Percentiles rank a stretch among this genome's conserved stretches.
These are phyloP conservation scores for Prosopis cineraria DNA, from an alignment of 306 rosid species.

Conservation along the genomic window DNA sequence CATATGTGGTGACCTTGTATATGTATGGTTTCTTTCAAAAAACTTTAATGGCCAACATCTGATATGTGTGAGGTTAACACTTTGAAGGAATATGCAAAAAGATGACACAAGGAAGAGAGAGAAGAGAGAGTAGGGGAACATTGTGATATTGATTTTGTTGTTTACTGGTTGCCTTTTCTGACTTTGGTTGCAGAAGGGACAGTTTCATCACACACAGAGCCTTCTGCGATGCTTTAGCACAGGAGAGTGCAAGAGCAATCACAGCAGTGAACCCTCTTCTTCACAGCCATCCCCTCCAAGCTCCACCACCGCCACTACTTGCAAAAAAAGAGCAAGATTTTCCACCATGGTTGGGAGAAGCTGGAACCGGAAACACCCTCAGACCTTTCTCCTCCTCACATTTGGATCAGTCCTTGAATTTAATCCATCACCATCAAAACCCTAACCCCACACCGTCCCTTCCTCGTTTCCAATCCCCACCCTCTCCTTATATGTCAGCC, in stretches of 20 bases:
- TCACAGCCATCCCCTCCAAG: slow-evolving; percentile 39
- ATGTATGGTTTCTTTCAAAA: background rate
- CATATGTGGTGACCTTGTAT: background rate
- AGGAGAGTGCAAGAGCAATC: slow-evolving; percentile 53
- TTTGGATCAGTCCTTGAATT: slow-evolving; percentile 11
- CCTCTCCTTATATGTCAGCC: slow-evolving; percentile 57
- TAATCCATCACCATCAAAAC: slow-evolving; percentile 38
- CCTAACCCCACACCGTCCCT: slow-evolving; percentile 46
- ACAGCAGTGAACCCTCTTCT: slow-evolving; percentile 44
- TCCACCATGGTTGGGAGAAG: slow-evolving; percentile 38
- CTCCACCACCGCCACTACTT: slow-evolving; percentile 3
- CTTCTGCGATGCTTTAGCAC: slow-evolving; percentile 83
- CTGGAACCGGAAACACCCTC: background rate
- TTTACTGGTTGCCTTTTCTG: slow-evolving; percentile 32
- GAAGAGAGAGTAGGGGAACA: slow-evolving; percentile 1
- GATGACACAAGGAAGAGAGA: slow-evolving; percentile 13
- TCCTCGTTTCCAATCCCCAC: background rate
- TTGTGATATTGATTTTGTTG: slow-evolving; percentile 3
- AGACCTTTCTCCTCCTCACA: slow-evolving; percentile 15
- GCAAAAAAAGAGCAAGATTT: background rate
- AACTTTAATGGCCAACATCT: slow-evolving; percentile 27
- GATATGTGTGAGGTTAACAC: slow-evolving; percentile 8
- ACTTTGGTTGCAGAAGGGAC: slow-evolving; percentile 64
- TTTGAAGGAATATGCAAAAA: slow-evolving; percentile 30
- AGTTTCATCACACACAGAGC: slow-evolving; percentile 91